Evolutionary conservation across 2,329 filamentous ascomycete species (phyloP).

Genomic region (Penicillium sp.): DNA sequence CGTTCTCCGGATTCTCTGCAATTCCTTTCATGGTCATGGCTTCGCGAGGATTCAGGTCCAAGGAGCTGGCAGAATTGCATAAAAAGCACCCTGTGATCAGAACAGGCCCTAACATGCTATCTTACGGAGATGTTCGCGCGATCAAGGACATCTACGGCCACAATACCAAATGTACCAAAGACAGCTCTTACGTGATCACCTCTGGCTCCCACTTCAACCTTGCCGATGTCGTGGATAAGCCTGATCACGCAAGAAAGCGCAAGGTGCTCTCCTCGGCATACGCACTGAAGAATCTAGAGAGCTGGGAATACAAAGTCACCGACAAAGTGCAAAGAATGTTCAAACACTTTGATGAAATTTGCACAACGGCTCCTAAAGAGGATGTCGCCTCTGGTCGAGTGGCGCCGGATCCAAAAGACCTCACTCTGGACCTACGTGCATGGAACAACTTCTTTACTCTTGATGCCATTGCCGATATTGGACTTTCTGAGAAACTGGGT

Average conservation of each 20-base stretch:
- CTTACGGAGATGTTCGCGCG: constrained; percentile 43
- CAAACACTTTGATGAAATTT: constrained; percentile 46
- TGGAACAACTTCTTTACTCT: constrained; percentile 60
- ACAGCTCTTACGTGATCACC: constrained; percentile 47
- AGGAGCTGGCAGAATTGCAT: constrained; percentile 47
- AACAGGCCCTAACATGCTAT: constrained; percentile 49
- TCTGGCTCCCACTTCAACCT: constrained; percentile 54
- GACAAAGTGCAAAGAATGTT: constrained; percentile 52
- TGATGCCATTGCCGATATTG: constrained; percentile 60
- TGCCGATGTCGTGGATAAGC: constrained; percentile 54
- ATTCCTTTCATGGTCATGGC: constrained; percentile 52
- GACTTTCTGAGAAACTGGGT: constrained; percentile 52
- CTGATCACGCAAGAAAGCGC: constrained; percentile 54
- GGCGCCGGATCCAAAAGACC: constrained; percentile 20
- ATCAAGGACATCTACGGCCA: constrained; percentile 57
- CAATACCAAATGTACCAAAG: constrained; percentile 53
- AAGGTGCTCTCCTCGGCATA: constrained; percentile 54
- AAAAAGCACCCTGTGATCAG: constrained; percentile 49
- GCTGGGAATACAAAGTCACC: constrained; percentile 57
- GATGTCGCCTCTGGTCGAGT: constrained; percentile 30
- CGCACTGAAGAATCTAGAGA: constrained; percentile 55
- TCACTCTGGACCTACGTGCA: constrained; percentile 51
- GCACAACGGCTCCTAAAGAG: constrained; percentile 31
- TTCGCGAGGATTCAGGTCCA: constrained; percentile 46
- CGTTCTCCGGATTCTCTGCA: constrained; percentile 48